These are phyloP conservation scores for Peribolospora baueri DNA, from an alignment of 768 basidiomycete species.

Conservation along the genomic window DNA sequence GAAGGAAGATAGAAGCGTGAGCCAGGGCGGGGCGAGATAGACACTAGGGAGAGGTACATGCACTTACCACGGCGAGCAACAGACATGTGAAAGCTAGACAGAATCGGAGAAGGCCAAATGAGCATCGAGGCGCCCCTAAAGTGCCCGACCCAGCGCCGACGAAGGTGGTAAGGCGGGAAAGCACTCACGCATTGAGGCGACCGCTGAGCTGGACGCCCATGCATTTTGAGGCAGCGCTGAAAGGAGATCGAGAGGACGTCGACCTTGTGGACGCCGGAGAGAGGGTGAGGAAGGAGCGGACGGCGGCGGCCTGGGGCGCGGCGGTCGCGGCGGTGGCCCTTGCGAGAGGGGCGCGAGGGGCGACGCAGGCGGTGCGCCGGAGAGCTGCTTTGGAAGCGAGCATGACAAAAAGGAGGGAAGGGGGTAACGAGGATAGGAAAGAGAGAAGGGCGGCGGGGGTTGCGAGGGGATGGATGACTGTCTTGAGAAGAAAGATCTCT, in stretches of 20 bases:
- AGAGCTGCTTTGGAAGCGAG: background rate
- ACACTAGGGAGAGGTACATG: background rate
- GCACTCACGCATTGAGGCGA: background rate
- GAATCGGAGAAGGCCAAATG: background rate
- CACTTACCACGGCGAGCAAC: slow-evolving; percentile 14
- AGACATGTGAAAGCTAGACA: slow-evolving; percentile 10
- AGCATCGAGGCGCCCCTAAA: background rate
- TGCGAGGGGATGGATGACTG: too few species aligned
- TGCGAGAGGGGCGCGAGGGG: background rate
- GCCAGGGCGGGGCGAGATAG: background rate
- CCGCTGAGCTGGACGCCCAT: background rate
- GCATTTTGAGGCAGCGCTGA: background rate
- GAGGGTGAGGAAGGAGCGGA: too few species aligned
- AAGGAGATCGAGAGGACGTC: background rate
- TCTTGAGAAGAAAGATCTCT: too few species aligned
- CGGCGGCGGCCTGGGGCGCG: too few species aligned
- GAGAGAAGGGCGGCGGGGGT: too few species aligned
- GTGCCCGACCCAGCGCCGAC: too few species aligned
- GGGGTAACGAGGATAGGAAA: too few species aligned
- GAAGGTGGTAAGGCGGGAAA: background rate
- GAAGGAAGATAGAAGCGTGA: background rate
- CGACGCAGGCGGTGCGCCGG: background rate
- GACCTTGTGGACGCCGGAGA: background rate
- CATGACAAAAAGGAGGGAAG: background rate
- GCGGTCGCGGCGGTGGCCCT: background rate